phyloP scores from a whole-genome alignment of 768 basidiomycete species.

The Hydnomerulius pinastri region DNA sequence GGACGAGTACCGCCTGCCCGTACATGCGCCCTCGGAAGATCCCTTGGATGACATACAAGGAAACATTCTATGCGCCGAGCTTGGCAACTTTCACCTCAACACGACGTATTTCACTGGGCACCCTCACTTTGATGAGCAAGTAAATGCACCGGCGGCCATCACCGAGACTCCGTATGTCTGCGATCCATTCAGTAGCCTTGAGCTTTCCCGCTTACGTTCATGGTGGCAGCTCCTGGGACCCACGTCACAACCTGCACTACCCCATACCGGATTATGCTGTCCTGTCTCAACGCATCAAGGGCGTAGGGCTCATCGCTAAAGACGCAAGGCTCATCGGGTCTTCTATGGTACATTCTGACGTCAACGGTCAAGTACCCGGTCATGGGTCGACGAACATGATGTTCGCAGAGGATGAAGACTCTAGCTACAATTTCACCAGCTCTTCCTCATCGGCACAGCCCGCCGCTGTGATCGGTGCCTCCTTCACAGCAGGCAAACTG shows the following conservation, averaged over 20 bases:
- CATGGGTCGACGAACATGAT: conserved; percentile 18
- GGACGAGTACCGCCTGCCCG: conserved; percentile 10
- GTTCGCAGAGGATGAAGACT: conserved; percentile 8
- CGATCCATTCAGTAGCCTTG: conserved; percentile 5
- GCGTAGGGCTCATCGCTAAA: conserved; percentile 21
- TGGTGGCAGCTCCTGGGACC: conserved; percentile 26
- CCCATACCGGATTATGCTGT: conserved; percentile 23
- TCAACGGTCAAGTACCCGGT: conserved; percentile 15
- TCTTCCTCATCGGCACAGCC: conserved; percentile 16
- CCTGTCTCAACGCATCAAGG: conserved; percentile 18
- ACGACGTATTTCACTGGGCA: conserved; percentile 11
- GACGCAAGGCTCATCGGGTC: conserved; percentile 21
- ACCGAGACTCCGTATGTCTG: conserved; percentile 26
- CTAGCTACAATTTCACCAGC: conserved; percentile 5
- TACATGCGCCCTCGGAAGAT: conserved; percentile 10
- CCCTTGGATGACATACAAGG: conserved; percentile 27
- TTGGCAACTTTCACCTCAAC: conserved; percentile 29
- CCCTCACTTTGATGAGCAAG: conserved; percentile 19
- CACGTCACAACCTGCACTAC: conserved; percentile 26
- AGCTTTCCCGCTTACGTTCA: conserved; percentile 23
- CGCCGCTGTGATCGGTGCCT: conserved; percentile 11
- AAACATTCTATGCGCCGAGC: conserved; percentile 21
- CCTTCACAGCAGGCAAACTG: conserved; percentile 14
- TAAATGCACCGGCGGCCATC: conserved; percentile 28
- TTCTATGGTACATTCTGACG: conserved; percentile 20